These are phyloP conservation scores for Solanum peruvianum DNA, from an alignment of 257 asterid species.

Conservation along the genomic window DNA sequence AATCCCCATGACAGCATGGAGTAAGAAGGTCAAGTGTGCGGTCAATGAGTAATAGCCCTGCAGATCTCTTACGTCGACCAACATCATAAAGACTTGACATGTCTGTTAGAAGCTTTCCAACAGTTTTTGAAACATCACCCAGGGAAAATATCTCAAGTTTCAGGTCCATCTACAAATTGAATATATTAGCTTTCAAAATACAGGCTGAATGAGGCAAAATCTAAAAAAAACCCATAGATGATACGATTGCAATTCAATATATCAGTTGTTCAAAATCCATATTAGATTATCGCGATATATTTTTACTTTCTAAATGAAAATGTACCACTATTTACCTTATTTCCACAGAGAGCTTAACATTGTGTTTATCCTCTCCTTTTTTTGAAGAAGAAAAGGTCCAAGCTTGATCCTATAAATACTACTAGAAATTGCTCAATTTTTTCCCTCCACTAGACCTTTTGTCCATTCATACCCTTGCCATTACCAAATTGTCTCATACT, in stretches of 20 bases:
- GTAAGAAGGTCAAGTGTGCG: conserved; percentile 99
- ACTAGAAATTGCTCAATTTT: not conserved
- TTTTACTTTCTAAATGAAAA: not conserved
- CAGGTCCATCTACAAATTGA: conserved; percentile 87
- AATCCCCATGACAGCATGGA: conserved; percentile 96
- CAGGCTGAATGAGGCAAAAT: not conserved
- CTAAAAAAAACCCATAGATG: not conserved
- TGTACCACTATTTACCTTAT: not conserved
- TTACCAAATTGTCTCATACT: not conserved
- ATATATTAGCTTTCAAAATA: not conserved
- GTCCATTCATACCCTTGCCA: not conserved
- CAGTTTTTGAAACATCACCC: conserved; percentile 82
- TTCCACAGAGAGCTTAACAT: not conserved
- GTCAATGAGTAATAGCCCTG: conserved; percentile 78
- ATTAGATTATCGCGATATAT: not conserved
- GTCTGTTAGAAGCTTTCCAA: conserved; percentile 40
- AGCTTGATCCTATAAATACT: not conserved
- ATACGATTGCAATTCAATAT: not conserved
- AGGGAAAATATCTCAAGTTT: conserved; percentile 95
- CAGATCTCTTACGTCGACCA: conserved; percentile 85
- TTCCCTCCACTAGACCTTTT: not conserved
- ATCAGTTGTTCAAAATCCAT: not conserved
- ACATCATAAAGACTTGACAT: conserved; percentile 54
- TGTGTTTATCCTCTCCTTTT: not conserved
- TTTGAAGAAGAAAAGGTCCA: not conserved